Evolutionary conservation across 192 early-diverging fungal genomes (phyloP).

Genomic region (Phlyctochytrium planicorne): DNA sequence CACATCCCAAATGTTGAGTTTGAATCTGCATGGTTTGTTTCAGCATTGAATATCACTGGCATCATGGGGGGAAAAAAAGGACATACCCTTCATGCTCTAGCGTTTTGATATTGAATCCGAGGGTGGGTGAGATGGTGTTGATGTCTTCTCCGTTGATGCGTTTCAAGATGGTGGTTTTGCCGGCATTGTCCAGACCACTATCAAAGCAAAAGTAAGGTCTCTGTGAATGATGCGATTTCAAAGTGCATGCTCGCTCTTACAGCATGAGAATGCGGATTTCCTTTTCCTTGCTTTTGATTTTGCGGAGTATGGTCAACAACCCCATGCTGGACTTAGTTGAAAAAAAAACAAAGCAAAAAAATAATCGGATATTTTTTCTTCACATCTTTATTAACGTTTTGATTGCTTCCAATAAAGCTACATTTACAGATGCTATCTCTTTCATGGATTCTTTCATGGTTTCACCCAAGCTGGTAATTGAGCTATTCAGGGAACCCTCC

Average conservation of each 20-base stretch:
- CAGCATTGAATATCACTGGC: background rate
- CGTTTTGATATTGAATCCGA: conserved; percentile 98
- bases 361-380: too few relatives aligned
- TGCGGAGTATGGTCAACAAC: conserved; percentile 89
- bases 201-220: background rate
- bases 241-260: conserved; percentile 36
- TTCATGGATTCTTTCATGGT: too few relatives aligned
- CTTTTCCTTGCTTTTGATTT: conserved; percentile 87
- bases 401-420: too few relatives aligned
- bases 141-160: conserved; percentile 91
- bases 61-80: background rate
- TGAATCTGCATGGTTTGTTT: conserved; percentile 72
- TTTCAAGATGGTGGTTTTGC: conserved; percentile 98
- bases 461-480: too few relatives aligned
- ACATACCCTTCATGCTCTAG: conserved; percentile 75
- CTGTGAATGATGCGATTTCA: background rate
- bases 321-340: conserved; percentile 65
- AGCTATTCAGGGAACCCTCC: too few relatives aligned
- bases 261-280: conserved; percentile 94
- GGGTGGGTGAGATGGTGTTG: conserved; percentile 86
- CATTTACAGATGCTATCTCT: too few relatives aligned
- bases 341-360: too few relatives aligned
- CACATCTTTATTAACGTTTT: too few relatives aligned
- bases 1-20: conserved; percentile 94
- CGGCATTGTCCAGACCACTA: conserved; percentile 96